Evolutionary conservation across 768 basidiomycete species (phyloP).

Genomic region (Leucocoprinus leucothites): DNA sequence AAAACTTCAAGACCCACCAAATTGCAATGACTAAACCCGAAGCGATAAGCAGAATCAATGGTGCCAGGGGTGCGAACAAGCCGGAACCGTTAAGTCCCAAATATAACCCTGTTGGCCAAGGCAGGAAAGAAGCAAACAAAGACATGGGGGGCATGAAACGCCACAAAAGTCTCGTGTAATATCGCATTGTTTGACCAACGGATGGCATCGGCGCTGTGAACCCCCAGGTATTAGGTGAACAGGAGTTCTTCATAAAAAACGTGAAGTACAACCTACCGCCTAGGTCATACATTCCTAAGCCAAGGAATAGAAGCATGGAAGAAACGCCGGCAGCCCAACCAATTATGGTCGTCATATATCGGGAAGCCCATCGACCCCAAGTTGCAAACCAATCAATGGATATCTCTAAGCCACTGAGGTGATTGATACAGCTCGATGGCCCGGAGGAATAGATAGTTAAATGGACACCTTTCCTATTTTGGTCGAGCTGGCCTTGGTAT

Average conservation of each 20-base stretch:
- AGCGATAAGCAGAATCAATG: slow-evolving; percentile 54
- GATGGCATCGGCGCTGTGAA: slow-evolving; percentile 40
- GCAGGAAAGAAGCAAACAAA: slow-evolving; percentile 48
- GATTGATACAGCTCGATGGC: slow-evolving; percentile 41
- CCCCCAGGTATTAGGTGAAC: not conserved
- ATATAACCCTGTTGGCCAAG: slow-evolving; percentile 50
- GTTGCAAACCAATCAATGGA: slow-evolving; percentile 69
- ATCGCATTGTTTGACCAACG: slow-evolving; percentile 44
- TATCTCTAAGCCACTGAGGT: slow-evolving; percentile 41
- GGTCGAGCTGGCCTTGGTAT: slow-evolving; percentile 44
- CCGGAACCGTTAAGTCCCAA: slow-evolving; percentile 58
- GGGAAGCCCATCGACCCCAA: slow-evolving; percentile 62
- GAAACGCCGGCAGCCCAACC: slow-evolving; percentile 78
- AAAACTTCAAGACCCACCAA: slow-evolving; percentile 48
- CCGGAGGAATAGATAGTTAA: slow-evolving; percentile 61
- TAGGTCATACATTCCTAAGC: slow-evolving; percentile 27
- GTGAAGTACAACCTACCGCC: slow-evolving; percentile 17
- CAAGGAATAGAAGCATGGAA: slow-evolving; percentile 50
- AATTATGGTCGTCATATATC: slow-evolving; percentile 72
- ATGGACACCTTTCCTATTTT: slow-evolving; percentile 36
- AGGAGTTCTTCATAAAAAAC: not conserved
- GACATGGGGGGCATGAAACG: slow-evolving; percentile 42
- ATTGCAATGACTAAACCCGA: slow-evolving; percentile 60
- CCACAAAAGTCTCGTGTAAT: slow-evolving; percentile 37
- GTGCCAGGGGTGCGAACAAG: slow-evolving; percentile 49